Evolutionary conservation across 805 yeast species (phyloP), one percentile per base, ranked within the genome.

Genomic region (Candida patagonica): DNA sequence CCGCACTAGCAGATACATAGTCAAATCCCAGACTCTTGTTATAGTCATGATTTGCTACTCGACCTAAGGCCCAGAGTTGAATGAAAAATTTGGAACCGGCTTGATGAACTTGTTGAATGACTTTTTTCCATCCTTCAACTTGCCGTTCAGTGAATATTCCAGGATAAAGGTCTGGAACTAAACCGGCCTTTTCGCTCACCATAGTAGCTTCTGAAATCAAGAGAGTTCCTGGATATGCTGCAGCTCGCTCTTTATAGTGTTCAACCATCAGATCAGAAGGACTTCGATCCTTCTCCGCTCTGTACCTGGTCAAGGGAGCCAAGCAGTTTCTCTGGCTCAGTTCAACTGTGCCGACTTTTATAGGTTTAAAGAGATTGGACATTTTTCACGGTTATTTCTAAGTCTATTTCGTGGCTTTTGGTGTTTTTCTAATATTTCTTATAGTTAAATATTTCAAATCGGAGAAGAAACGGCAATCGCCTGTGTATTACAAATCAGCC

Each of bases 111-210:
- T 54, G 61, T 26, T 68, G 68, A 20, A 55, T 57, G 33, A 73
- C 60, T 33, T 51, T 52, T 45, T 63, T 65, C 95, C 95, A 87
- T 0, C 88, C 94, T 61, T 80, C 92, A 35, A 86, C 72, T 51
- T 82, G 89, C 50, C 80, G 87, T 55, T 81, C 83, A 0, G 80
- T 67, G 88, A 85, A 82, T 26, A 58, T 45, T 6, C 63, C 60
- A n/a, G 62, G 59, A 13, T 45, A 44, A 20, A 44, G 48, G 17
- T 22, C 37, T n/a, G 20, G 10, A 3, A 43, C n/a, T 73, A 70
- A 47, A 65, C 70, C 68, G 45, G 68, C 63, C 54, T 57, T 42
- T 1, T 61, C 52, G 15, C 74, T 60, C 10, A 67, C 65, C 48
- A 65, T 66, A 1, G 80, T 69, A 10, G 76, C 85, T 54, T 80